Evolutionary conservation across 164 flowering plant genomes (phyloP).

Genomic region (Vitis riparia): DNA sequence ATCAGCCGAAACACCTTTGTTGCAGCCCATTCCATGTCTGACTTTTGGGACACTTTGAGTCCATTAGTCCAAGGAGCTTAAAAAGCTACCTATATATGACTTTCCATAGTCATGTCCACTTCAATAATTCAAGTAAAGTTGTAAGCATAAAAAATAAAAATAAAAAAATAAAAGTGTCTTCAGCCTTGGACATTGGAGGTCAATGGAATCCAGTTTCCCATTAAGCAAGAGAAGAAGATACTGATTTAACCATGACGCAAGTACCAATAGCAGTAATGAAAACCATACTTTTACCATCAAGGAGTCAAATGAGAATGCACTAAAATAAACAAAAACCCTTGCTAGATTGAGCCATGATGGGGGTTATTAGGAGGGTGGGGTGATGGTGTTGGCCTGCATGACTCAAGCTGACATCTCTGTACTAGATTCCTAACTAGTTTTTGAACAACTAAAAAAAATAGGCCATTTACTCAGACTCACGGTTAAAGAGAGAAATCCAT

Average conservation of each 20-base stretch:
- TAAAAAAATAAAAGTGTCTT: not conserved
- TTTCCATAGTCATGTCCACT: not conserved
- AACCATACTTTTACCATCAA: too few species aligned
- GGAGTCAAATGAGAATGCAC: too few species aligned
- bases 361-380: too few species aligned
- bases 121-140: not conserved
- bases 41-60: not conserved
- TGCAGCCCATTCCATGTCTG: not conserved
- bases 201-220: not conserved
- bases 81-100: not conserved
- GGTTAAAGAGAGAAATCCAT: slow-evolving; percentile 12
- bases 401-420: slow-evolving; percentile 19
- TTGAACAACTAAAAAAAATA: not conserved
- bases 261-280: not conserved
- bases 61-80: not conserved
- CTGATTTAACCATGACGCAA: not conserved
- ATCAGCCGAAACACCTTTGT: not conserved
- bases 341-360: too few species aligned
- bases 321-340: not conserved
- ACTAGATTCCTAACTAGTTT: not conserved
- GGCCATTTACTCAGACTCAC: not conserved
- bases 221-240: not conserved
- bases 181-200: not conserved
- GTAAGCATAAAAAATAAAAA: not conserved
- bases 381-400: slow-evolving; percentile 1